Evolutionary conservation across 768 basidiomycete genomes (phyloP).

Genomic region (Xerocomus brunneocitrinus): DNA sequence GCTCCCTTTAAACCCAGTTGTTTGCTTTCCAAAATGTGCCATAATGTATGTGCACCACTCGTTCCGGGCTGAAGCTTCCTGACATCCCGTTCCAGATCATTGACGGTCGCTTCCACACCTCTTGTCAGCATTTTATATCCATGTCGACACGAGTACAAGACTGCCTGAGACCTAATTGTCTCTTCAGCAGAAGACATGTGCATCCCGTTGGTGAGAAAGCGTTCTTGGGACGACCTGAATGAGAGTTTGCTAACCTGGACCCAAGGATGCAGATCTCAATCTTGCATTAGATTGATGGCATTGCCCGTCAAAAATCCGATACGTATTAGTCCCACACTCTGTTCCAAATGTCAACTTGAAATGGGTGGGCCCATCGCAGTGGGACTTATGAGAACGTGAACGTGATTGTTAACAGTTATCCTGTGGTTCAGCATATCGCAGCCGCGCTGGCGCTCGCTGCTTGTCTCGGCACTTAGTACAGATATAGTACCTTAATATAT

Average conservation of each 20-base stretch:
- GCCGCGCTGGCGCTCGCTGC: constrained; percentile 22
- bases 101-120: constrained; percentile 68
- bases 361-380: constrained; percentile 12
- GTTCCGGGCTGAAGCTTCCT: background rate
- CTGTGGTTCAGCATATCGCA: constrained; percentile 6
- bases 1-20: constrained; percentile 16
- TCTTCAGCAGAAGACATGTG: constrained; percentile 64
- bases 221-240: background rate
- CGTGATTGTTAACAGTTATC: background rate
- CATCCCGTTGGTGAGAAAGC: constrained; percentile 47
- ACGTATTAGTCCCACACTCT: constrained; percentile 54
- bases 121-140: constrained; percentile 66
- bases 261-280: constrained; percentile 50
- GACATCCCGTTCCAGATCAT: constrained; percentile 47
- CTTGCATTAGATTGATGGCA: constrained; percentile 62
- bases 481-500: constrained; percentile 20
- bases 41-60: constrained; percentile 51
- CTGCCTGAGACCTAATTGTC: constrained; percentile 57
- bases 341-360: constrained; percentile 29
- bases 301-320: constrained; percentile 68
- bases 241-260: constrained; percentile 12
- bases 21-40: constrained; percentile 49
- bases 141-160: constrained; percentile 69
- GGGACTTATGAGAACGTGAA: constrained; percentile 19
- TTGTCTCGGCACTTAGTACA: constrained; percentile 10